Conservation (phyloP, 768 basidiomycete genomes). For the Suillus discolor region DNA sequence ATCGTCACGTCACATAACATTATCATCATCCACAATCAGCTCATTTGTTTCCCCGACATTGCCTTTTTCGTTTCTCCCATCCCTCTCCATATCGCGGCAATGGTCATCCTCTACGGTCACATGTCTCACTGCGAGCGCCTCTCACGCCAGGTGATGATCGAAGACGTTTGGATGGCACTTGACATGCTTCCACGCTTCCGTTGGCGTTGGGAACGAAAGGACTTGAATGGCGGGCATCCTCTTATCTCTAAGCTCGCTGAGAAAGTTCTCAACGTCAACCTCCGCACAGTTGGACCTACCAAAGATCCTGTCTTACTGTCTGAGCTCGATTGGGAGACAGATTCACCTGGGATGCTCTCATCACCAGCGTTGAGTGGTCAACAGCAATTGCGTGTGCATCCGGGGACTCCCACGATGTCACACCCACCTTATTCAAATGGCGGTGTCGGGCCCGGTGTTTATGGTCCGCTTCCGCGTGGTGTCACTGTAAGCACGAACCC, state of each 20-base stretch:
- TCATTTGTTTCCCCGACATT: constrained; percentile 83
- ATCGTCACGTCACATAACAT: constrained; percentile 88
- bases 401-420: constrained; percentile 39
- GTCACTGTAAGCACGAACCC: constrained; percentile 32
- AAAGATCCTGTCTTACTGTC: constrained; percentile 44
- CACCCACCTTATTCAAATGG: constrained; percentile 38
- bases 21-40: constrained; percentile 80
- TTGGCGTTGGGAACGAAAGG: constrained; percentile 91
- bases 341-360: constrained; percentile 29
- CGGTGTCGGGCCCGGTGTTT: constrained; percentile 24
- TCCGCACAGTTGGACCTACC: constrained; percentile 52
- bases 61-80: constrained; percentile 90
- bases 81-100: constrained; percentile 86
- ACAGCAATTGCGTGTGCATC: constrained; percentile 28
- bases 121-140: constrained; percentile 78
- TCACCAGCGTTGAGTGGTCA: constrained; percentile 29
- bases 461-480: constrained; percentile 27
- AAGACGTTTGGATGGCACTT: constrained; percentile 86
- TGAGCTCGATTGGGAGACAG: constrained; percentile 49
- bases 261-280: constrained; percentile 72
- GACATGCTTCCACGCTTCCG: constrained; percentile 89
- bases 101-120: constrained; percentile 88
- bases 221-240: constrained; percentile 79
- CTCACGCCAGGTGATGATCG: constrained; percentile 63
- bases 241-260: constrained; percentile 82